Evolutionary conservation across 1,284 basidiomycete species (phyloP), one percentile per base, ranked within the genome.

Genomic region (Irpex sp.): DNA sequence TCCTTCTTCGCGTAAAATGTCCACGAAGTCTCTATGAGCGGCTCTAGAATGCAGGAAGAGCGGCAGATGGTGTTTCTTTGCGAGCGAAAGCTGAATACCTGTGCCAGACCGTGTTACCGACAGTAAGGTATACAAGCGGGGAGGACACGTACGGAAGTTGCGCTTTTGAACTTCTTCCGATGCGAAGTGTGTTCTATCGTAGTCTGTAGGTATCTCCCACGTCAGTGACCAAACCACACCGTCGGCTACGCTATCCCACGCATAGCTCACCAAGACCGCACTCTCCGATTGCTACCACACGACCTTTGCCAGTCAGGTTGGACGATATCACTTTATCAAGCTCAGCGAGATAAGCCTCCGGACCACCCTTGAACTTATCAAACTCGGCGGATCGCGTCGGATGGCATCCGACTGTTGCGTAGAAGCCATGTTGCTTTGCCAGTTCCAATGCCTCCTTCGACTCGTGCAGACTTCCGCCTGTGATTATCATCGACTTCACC

Each of bases 1-100:
- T 0, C 87, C 86, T 71, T 88, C 87, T 68, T 88, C 86, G 35
- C 77, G 76, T 17, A 92, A 79, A 15, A 95, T 90, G 1, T 75
- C 71, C 37, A 93, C 87, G 65, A 92, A 82, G 69, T 96, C 94
- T 0, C 72, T 68, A 69, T 93, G 91, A 0, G 90, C 86, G 26
- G 90, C 85, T 31, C 94, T 84, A 6, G 89, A 94, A 73, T 97
- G 95, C 3, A 97, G 80, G 74, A 96, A 97, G 5, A 97, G 74
- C 0, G 94, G 94, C 4, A 96, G 81, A 67, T 84, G 79, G 69
- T 88, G 83, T 69, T 87, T 87, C 68, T 88, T 87, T 0, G 92
- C 90, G 4, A 97, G 79, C 1, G 70, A 67, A 3, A 96, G 80
- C 69, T 95, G 90, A 6, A 81, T 74, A 37, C 79, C 82, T 85